Evolutionary conservation across 306 rosid genomes (phyloP).

Genomic region (Vicia faba): DNA sequence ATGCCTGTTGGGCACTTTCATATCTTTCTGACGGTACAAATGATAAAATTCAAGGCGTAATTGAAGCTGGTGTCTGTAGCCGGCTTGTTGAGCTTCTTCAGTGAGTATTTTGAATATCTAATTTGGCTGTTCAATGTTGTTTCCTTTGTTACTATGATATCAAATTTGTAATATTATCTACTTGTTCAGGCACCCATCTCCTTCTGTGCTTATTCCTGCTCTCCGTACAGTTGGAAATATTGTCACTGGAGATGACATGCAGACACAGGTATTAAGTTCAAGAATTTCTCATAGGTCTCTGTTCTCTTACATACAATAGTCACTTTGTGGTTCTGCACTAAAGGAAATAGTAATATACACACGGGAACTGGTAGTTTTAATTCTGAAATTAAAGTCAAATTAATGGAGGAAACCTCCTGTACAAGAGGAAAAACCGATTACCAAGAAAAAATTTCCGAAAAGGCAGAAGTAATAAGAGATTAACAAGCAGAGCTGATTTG

Average conservation of each 20-base stretch:
- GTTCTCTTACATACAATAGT: conserved; percentile 6
- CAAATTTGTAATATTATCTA: conserved; percentile 12
- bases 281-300: not conserved
- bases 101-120: conserved; percentile 51
- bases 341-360: not conserved
- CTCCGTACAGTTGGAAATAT: conserved; percentile 94
- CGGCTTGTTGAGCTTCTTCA: conserved; percentile 84
- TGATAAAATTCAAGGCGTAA: conserved; percentile 92
- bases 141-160: not conserved
- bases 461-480: not conserved
- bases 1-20: conserved; percentile 98
- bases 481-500: not conserved
- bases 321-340: not conserved
- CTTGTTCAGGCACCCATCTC: conserved; percentile 76
- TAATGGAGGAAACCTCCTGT: not conserved
- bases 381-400: not conserved
- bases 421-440: not conserved
- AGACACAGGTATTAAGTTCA: conserved; percentile 74
- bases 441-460: not conserved
- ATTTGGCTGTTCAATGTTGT: not conserved
- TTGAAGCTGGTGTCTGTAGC: conserved; percentile 82
- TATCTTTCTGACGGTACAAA: conserved; percentile 95
- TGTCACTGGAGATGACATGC: conserved; percentile 95
- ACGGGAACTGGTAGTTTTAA: not conserved
- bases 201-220: conserved; percentile 91